Percentiles rank a stretch among this genome's conserved stretches.
phyloP scores from a whole-genome alignment of 768 basidiomycete genomes.

The Pholiota microspora region DNA sequence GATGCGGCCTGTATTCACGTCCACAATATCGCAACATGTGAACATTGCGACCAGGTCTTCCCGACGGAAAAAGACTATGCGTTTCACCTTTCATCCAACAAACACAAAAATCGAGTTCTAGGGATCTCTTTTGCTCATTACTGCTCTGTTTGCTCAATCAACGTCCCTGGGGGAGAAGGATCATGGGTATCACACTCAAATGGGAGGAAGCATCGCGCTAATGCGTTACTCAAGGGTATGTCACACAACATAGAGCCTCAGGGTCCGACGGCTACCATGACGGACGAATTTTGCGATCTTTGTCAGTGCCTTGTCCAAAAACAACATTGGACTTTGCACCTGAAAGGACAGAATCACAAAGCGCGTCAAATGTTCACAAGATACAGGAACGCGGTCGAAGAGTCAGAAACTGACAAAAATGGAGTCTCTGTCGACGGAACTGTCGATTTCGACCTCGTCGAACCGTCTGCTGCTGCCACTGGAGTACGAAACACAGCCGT shows the following conservation, averaged over 20 bases:
- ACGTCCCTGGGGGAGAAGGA: constrained; percentile 12
- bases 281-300: constrained; percentile 24
- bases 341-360: constrained; percentile 26
- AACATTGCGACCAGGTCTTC: constrained; percentile 36
- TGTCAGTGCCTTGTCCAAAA: constrained; percentile 25
- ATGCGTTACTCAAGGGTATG: constrained; percentile 15
- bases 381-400: constrained; percentile 43
- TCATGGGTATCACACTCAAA: constrained; percentile 21
- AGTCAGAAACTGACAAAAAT: constrained; percentile 54
- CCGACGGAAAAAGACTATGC: constrained; percentile 16
- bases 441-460: constrained; percentile 52
- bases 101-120: constrained; percentile 26
- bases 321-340: constrained; percentile 33
- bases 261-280: constrained; percentile 14
- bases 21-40: constrained; percentile 38
- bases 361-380: constrained; percentile 35
- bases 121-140: constrained; percentile 19
- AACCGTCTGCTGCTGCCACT: constrained; percentile 26
- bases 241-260: constrained; percentile 29
- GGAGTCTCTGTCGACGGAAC: constrained; percentile 42
- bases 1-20: constrained; percentile 25
- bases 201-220: constrained; percentile 12
- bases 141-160: constrained; percentile 31
- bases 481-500: constrained; percentile 20
- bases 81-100: constrained; percentile 26